Base-by-base conservation (phyloP, 2,329 filamentous ascomycete species). In the Botryotinia narcissicola region DNA sequence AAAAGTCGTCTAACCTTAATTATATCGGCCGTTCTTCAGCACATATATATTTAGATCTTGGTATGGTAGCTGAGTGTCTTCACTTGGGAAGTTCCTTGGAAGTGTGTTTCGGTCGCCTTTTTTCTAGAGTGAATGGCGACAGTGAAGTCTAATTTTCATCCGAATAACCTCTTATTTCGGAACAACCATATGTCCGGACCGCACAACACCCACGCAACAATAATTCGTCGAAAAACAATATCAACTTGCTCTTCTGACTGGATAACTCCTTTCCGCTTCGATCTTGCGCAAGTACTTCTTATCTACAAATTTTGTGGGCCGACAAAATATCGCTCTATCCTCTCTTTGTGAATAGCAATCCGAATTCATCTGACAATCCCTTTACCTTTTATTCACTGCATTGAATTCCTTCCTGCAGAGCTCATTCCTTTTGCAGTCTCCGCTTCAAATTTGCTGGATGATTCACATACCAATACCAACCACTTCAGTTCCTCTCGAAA, bases 101-200 rank as follows among this genome's bases (percentile, higher is more conserved):
- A 57, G 46, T 29, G 35, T 54, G n/a, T 54, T 40, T 32, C 29
- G 46, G 46, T 40, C 48, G n/a, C 14, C 25, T 25, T 68, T 68
- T 68, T n/a, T 68, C 40, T 29, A 35, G 48, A 25, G 25, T 57
- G 66, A 68, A 68, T 37, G 37, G 66, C 66, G 48, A 68, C 66
- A 42, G 66, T 68, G 66, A 68, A 57, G 48, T 68, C 48, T 68
- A 7, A 42, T 6, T 44, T 12, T 57, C 37, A 68, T 68, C 66
- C 22, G 48, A 68, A 68, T 57, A 57, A 42, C 66, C n/a, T 68
- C 66, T 22, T 25, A 32, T 68, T 57, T 57, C 35, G 66, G 66
- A 68, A 57, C 18, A 68, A 57, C 48, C 48, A 42, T 57, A 32
- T 68, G 25, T 48, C 66, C 35, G 22, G 14, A 57, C 12, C 5